Conservation (phyloP, 2,329 filamentous ascomycete species). For the Apiospora phragmitis region DNA sequence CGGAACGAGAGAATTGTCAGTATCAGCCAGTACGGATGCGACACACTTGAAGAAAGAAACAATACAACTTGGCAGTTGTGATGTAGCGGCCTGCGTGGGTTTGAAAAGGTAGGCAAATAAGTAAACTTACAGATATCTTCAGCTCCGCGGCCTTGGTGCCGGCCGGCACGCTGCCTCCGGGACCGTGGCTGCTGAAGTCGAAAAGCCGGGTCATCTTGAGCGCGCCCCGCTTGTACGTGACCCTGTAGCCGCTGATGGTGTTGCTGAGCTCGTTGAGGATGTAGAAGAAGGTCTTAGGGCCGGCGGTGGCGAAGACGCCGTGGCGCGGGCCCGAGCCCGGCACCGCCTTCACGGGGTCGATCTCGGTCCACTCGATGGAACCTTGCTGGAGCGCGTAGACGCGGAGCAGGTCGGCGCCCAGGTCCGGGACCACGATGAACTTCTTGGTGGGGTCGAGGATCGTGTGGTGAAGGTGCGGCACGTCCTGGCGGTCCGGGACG, state of each 20-base stretch:
- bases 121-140: constrained; percentile 55
- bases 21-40: constrained; percentile 12
- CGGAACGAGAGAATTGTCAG: too few species aligned
- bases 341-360: constrained; percentile 41
- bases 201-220: constrained; percentile 50
- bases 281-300: constrained; percentile 52
- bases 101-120: neutral
- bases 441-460: constrained; percentile 15
- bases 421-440: constrained; percentile 15
- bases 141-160: constrained; percentile 57
- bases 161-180: constrained; percentile 38
- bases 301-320: constrained; percentile 53
- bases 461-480: constrained; percentile 16
- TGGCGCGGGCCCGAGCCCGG: constrained; percentile 66
- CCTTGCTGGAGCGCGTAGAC: constrained; percentile 53
- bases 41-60: neutral
- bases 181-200: constrained; percentile 48
- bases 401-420: constrained; percentile 56
- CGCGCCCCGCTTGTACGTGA: constrained; percentile 48
- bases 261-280: constrained; percentile 62
- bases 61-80: neutral
- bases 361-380: constrained; percentile 42
- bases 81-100: too few species aligned
- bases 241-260: constrained; percentile 55
- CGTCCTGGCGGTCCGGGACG: constrained; percentile 14